A percentile compares a stretch with the other conserved stretches of the same genome.
phyloP scores from a whole-genome alignment of 345 rosid species.

The Populus davidiana region DNA sequence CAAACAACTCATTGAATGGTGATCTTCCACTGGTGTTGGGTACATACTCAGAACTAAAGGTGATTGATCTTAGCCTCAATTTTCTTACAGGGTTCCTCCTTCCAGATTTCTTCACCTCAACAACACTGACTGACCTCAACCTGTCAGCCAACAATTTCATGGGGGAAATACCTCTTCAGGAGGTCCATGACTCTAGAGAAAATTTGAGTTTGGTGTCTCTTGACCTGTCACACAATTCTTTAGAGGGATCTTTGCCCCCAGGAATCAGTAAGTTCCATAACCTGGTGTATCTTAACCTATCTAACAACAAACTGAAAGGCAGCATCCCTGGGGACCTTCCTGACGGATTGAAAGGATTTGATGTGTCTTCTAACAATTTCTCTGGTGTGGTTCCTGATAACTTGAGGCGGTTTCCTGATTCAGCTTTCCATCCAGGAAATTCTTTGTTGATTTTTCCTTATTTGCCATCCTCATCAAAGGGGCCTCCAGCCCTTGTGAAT shows the following conservation, averaged over 20 bases:
- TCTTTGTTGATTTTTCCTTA: constrained; percentile 44
- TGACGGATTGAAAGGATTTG: constrained; percentile 50
- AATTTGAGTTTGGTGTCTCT: constrained; percentile 58
- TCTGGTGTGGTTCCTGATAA: constrained; percentile 69
- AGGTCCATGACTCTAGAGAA: constrained; percentile 26
- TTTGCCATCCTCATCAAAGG: constrained; percentile 39
- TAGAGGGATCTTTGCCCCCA: constrained; percentile 50
- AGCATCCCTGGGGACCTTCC: constrained; percentile 62
- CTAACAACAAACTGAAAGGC: constrained; percentile 69
- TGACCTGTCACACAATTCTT: constrained; percentile 66
- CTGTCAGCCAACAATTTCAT: constrained; percentile 70
- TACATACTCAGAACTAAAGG: constrained; percentile 60
- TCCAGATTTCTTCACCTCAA: constrained; percentile 55
- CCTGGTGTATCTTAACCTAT: constrained; percentile 59
- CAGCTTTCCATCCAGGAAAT: constrained; percentile 87
- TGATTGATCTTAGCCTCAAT: constrained; percentile 71
- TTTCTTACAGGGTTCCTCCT: constrained; percentile 52
- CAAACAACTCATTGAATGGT: constrained; percentile 68
- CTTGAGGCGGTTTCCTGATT: constrained; percentile 66
- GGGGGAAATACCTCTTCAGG: constrained; percentile 64
- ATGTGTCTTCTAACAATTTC: constrained; percentile 69
- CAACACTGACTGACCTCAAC: constrained; percentile 54
- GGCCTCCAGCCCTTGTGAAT: constrained; percentile 26
- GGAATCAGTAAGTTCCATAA: constrained; percentile 43
- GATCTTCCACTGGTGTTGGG: constrained; percentile 55